Evolutionary conservation across 768 basidiomycete species (phyloP), one percentile per base, ranked within the genome.

Genomic region (Boletus rex-veris): DNA sequence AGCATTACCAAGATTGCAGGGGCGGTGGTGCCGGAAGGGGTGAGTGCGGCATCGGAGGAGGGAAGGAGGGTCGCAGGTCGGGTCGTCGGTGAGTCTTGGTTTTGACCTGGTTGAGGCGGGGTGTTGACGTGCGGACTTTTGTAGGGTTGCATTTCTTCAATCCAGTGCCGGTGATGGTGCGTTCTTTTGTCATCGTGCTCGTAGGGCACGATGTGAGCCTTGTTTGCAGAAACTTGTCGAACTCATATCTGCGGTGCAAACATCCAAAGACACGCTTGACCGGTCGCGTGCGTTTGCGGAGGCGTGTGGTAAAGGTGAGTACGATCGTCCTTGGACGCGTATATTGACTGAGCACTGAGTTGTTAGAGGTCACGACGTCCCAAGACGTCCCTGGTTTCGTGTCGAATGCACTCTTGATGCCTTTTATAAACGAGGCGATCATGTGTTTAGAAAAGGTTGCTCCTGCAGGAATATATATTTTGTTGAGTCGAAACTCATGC

Each of bases 351-450:
- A 57, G 9, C 9, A n/a, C 30, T 15, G 44, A 3, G 14, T 48
- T 4, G 30, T n/a, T 64, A 94, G 92, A 93, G 78, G 93, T 98
- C 2, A 89, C 93, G 2, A 82, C 81, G 4, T 94, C 92, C 0
- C 83, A 90, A 62, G 95, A 98, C 63, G 91, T 95, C 1, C 95
- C 95, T 4, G 94, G 92, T 5, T 94, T 93, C 69, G 91, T 95
- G n/a, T 90, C 92, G 2, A 95, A 97, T 63, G 93, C 92, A 1
- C 79, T 95, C 30, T 74, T 98, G 41, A 98, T 98, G 92, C 96
- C 96, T 2, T 98, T 94, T 73, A 87, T 98, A 61, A 98, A 98
- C 61, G 96, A 98, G 79, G 95, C 95, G 0, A 92, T 98, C 60
- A 88, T 96, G 84, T 86, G 85, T 60, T 76, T 98, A 1, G 95